Conservation (phyloP, 495 filamentous ascomycete genomes). For the Xeromyces bisporus region DNA sequence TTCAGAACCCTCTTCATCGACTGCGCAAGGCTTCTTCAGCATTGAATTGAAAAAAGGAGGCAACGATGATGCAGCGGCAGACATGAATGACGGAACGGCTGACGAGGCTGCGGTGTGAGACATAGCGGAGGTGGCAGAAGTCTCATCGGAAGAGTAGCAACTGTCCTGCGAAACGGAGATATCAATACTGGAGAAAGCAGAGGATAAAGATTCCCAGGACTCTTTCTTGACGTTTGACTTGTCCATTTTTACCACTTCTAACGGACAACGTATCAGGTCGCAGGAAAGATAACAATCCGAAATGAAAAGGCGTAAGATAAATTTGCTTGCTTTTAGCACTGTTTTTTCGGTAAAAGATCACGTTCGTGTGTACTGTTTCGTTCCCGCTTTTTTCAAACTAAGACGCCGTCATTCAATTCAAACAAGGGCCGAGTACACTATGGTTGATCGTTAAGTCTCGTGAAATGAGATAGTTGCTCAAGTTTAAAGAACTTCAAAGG, state of each 20-base stretch:
- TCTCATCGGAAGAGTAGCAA: conserved; percentile 30
- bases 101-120: conserved; percentile 10
- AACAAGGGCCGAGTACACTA: not conserved
- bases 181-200: conserved; percentile 22
- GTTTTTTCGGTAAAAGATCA: too few species aligned
- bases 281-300: too few species aligned
- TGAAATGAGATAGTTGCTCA: not conserved
- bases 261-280: too few species aligned
- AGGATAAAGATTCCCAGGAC: conserved; percentile 30
- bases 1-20: conserved; percentile 13
- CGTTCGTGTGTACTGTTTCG: too few species aligned
- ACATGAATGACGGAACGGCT: conserved; percentile 7
- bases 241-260: conserved; percentile 16
- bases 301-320: too few species aligned
- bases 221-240: conserved; percentile 11
- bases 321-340: too few species aligned
- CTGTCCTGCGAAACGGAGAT: conserved; percentile 30
- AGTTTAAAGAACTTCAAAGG: conserved; percentile 16
- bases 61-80: conserved; percentile 8
- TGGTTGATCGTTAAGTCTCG: not conserved
- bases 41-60: conserved; percentile 23
- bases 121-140: conserved; percentile 21
- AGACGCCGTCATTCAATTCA: not conserved
- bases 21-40: conserved; percentile 20
- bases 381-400: too few species aligned